A percentile compares a stretch with the other conserved stretches of the same genome.
Evolutionary conservation across 768 basidiomycete genomes (phyloP).

Genomic region (Russula sp.): DNA sequence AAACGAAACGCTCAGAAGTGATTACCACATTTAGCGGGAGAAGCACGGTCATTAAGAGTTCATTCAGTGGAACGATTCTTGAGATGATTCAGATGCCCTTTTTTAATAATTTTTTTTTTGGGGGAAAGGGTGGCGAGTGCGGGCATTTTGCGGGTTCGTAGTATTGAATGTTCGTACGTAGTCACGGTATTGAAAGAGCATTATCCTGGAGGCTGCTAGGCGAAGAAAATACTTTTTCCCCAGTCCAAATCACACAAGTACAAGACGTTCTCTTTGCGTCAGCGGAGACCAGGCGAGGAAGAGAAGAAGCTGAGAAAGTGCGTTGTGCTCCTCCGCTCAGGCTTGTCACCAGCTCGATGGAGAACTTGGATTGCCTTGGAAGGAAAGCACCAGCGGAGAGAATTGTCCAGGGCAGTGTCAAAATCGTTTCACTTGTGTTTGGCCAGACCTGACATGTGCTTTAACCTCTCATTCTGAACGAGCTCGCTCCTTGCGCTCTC

Average conservation of each 20-base stretch:
- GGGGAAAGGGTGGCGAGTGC: not conserved
- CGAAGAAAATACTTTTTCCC: too few species aligned
- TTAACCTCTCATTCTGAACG: not conserved
- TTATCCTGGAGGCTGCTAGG: not conserved
- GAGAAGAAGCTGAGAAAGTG: constrained; percentile 4
- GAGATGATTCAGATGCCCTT: not conserved
- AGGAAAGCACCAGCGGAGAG: constrained; percentile 1
- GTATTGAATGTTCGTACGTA: too few species aligned
- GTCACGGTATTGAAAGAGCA: not conserved
- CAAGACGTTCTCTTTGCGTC: not conserved
- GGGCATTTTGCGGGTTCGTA: not conserved
- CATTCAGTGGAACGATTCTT: constrained; percentile 4
- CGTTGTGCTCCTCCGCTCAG: constrained; percentile 3
- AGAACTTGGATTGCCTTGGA: constrained; percentile 3
- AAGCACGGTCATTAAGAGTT: not conserved
- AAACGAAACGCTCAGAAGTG: not conserved
- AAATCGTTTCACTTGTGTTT: not conserved
- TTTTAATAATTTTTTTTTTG: too few species aligned
- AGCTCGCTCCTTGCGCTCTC: not conserved
- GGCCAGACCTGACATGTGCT: not conserved
- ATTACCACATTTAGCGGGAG: not conserved
- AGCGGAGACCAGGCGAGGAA: not conserved
- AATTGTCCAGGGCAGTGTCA: not conserved
- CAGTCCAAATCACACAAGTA: not conserved
- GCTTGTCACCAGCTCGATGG: not conserved